Base-by-base conservation (phyloP, 768 basidiomycete genomes). In the Fomitopsis pulvina region DNA sequence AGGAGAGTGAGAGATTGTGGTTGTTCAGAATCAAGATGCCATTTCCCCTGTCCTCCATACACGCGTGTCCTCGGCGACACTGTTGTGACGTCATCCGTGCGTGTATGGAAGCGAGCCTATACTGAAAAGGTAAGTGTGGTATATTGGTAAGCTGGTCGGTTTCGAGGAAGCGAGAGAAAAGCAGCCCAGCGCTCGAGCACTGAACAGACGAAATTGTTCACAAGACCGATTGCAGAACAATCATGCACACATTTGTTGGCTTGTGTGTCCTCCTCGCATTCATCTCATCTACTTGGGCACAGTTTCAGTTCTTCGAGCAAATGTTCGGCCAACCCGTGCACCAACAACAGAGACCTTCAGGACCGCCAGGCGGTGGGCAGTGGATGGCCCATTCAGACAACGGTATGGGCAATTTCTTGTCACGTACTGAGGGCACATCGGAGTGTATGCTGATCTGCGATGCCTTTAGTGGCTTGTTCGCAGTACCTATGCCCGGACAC, bases 291-390 rank as follows among this genome's bases (percentile, higher is more conserved):
- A 76, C 64, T 27, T 67, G 69, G 14, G 83, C 80, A n/a, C 86
- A 90, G 58, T 90, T 89, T 64, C 74, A 79, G 41, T 86, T 88
- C 66, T 91, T 91, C 59, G 80, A 85, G 53, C 79, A 83, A 37
- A 82, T 89, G 78, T 90, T 87, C 58, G 78, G 80, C 37, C 71
- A 77, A 21, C 77, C 78, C 11, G 79, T 83, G 22, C 75, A 78
- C 18, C 81, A 83, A 34, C 78, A 76, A 45, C 73, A 72, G 48
- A 73, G 75, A 40, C 73, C 75, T 21, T 63, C 73, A 38, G 76
- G 75, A 24, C 69, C 75, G 16, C 75, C 55, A 12, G 52, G 55
- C 16, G 54, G 61, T 38, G 58, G 76, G 2, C 85, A 87, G 57
- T 87, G 85, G 80, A 73, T 73, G 25, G 70, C 78, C 0, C 82